Evolutionary conservation across 2,329 filamentous ascomycete genomes (phyloP), one percentile per base, ranked within the genome.

Genomic region (Juglanconis oblonga): DNA sequence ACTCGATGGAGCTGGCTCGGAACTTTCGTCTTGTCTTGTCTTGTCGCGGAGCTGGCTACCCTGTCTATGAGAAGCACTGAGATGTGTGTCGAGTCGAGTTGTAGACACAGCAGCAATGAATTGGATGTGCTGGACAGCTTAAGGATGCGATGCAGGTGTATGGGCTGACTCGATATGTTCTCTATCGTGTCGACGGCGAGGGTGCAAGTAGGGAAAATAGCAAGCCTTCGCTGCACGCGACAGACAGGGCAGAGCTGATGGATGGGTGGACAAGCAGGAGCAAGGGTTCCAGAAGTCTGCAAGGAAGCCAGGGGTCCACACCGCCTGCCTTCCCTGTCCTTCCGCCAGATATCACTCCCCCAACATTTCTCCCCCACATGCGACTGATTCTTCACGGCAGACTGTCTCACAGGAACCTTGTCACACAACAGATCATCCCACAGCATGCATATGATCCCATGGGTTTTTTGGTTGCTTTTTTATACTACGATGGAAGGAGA

Each of bases 1-100:
- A 60, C 55, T 63, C 42, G 54, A 63, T 58, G 61, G 61, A 61
- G 58, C 61, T 55, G 51, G 44, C 52, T 33, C 48, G 53, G 47
- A 33, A 45, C 38, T 13, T 10, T 10, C 47, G 58, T 52, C 56
- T 49, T 57, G 54, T 52, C 40, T 10, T 40, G 58, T 52, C 56
- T 49, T 57, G 54, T 52, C 40, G 42, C 49, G 51, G 54, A 57
- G 58, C 60, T 58, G 54, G 49, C 29, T 60, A 51, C 54, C 36
- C 45, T 42, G 52, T 58, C 35, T 47, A 40, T 51, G 54, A 51
- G 9, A 40, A 32, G 13, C 9, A 2, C 35, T 50, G 33, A 14
- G 35, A 45, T 13, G 24, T 32, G 11, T n/a, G 29, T 8, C 14
- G 35, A 33, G n/a, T 3, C 24, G 24, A 24, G 31, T 33, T 24